Conservation (phyloP, 257 asterid genomes). For the Nicotiana tomentosiformis region DNA sequence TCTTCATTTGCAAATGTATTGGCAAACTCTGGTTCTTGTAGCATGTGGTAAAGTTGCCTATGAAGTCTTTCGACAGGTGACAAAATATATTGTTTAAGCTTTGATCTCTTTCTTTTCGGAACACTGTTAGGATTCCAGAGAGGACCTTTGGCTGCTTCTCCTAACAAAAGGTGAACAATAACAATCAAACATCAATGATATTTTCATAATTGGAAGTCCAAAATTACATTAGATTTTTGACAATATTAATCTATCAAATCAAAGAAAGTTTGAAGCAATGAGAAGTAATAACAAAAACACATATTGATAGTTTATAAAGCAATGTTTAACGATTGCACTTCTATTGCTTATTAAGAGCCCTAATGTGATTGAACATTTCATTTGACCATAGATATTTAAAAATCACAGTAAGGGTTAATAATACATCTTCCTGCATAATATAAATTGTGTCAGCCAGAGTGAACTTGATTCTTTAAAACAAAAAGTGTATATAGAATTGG, state of each 20-base stretch:
- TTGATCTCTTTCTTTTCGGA: constrained; percentile 32
- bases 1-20: neutral
- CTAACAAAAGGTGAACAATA: constrained; percentile 5
- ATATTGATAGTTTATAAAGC: neutral
- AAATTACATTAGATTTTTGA: neutral
- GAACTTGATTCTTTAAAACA: too few species aligned
- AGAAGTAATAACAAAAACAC: neutral
- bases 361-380: too few species aligned
- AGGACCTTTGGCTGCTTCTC: neutral
- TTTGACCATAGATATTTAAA: too few species aligned
- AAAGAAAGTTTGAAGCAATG: neutral
- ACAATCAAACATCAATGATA: neutral
- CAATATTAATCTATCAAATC: neutral
- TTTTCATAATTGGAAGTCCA: neutral
- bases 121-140: constrained; percentile 21
- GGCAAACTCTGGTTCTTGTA: neutral
- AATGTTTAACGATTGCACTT: too few species aligned
- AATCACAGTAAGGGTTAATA: too few species aligned
- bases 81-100: constrained; percentile 17
- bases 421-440: too few species aligned
- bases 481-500: too few species aligned
- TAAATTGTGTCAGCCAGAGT: too few species aligned
- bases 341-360: too few species aligned
- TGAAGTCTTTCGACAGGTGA: constrained; percentile 29
- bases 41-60: constrained; percentile 10